A percentile compares a stretch with the other conserved stretches of the same genome.
Conservation (phyloP, 2,329 filamentous ascomycete genomes). For the Metarhizium rileyi region DNA sequence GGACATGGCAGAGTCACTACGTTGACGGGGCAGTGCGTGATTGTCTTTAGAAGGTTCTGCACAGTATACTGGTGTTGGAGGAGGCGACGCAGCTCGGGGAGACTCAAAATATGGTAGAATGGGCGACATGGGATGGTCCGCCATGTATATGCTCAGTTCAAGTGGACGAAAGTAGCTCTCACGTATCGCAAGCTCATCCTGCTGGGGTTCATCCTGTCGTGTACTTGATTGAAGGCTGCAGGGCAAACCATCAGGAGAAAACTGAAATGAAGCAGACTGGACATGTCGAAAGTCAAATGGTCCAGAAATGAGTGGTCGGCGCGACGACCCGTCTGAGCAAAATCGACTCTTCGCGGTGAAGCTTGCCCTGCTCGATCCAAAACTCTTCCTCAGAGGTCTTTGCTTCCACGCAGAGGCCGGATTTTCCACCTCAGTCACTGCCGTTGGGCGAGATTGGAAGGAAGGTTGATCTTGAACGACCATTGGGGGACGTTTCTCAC, state of each 20-base stretch:
- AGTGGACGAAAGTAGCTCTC: constrained; percentile 41
- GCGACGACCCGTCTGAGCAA: constrained; percentile 35
- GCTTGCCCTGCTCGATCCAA: constrained; percentile 27
- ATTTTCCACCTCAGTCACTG: constrained; percentile 13
- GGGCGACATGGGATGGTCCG: constrained; percentile 38
- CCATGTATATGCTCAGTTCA: constrained; percentile 43
- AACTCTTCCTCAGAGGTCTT: constrained; percentile 11
- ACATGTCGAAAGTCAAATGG: constrained; percentile 53
- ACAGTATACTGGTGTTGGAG: constrained; percentile 26
- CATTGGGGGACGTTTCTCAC: constrained; percentile 18
- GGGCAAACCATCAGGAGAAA: constrained; percentile 14
- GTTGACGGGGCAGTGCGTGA: constrained; percentile 24
- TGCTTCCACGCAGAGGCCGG: constrained; percentile 12
- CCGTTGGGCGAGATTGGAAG: constrained; percentile 18
- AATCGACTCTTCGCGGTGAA: constrained; percentile 38
- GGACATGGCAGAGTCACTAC: constrained; percentile 42
- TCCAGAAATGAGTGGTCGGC: constrained; percentile 46
- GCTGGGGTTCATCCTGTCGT: neutral
- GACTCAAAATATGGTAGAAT: constrained; percentile 42
- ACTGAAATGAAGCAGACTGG: constrained; percentile 35
- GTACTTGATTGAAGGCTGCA: constrained; percentile 4
- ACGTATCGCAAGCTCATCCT: constrained; percentile 14
- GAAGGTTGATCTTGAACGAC: constrained; percentile 20
- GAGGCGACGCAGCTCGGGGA: constrained; percentile 25
- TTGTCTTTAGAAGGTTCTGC: constrained; percentile 25